These are phyloP conservation scores for Vaccinium corymbosum DNA, from an alignment of 148 eudicot species.

Conservation along the genomic window DNA sequence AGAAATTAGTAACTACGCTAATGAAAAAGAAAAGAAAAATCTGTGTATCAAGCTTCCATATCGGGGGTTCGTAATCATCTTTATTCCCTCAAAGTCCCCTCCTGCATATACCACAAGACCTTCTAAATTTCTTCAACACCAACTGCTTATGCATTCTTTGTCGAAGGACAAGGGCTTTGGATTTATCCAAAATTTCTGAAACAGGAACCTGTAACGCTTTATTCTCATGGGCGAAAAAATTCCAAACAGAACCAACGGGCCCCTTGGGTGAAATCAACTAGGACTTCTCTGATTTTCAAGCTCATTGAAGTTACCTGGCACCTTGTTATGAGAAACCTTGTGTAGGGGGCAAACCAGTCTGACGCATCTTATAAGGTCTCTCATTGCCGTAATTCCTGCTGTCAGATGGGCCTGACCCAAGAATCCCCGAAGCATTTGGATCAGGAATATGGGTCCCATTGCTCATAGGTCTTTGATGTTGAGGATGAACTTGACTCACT, in stretches of 20 bases:
- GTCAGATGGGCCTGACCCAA: conserved; percentile 84
- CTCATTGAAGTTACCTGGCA: conserved; percentile 34
- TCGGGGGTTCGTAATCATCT: conserved; percentile 12
- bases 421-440: conserved; percentile 63
- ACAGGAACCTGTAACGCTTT: conserved; percentile 21
- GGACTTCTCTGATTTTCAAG: conserved; percentile 18
- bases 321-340: conserved; percentile 54
- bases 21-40: conserved; percentile 14
- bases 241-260: conserved; percentile 25
- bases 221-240: conserved; percentile 32
- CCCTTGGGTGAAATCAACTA: conserved; percentile 17
- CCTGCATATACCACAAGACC: conserved; percentile 18
- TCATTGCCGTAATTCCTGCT: conserved; percentile 44
- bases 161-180: conserved; percentile 22
- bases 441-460: conserved; percentile 54
- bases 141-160: conserved; percentile 19
- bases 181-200: conserved; percentile 19
- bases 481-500: conserved; percentile 29
- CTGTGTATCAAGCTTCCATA: conserved; percentile 15
- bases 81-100: conserved; percentile 11
- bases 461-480: conserved; percentile 40
- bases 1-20: conserved; percentile 31
- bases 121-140: background rate
- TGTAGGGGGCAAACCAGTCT: conserved; percentile 48
- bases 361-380: conserved; percentile 56